These are phyloP conservation scores for Fraxinus platypoda DNA, from an alignment of 305 asterid genomes.

Conservation along the genomic window DNA sequence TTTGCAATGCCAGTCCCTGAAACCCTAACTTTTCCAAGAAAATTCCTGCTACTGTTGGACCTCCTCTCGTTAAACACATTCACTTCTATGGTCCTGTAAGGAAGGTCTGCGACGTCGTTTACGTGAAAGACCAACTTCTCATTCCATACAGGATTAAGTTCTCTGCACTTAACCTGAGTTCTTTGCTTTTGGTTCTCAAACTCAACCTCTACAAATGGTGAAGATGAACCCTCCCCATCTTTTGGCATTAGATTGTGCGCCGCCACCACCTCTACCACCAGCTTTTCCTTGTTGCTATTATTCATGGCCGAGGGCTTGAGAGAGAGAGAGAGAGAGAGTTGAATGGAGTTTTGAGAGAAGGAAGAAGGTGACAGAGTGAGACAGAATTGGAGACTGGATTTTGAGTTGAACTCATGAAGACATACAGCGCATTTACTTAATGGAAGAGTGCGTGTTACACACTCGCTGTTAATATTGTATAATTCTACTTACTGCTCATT, in stretches of 20 bases:
- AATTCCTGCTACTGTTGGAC: slow-evolving; percentile 67
- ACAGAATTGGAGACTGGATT: slow-evolving; percentile 32
- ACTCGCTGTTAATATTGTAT: slow-evolving; percentile 29
- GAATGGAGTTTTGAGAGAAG: neutral
- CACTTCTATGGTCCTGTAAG: slow-evolving; percentile 74
- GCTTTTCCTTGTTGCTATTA: slow-evolving; percentile 54
- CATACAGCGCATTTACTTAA: slow-evolving; percentile 20
- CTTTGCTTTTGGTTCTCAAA: slow-evolving; percentile 63
- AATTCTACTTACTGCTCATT: neutral
- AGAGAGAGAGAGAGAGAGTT: neutral
- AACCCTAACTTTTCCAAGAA: slow-evolving; percentile 70
- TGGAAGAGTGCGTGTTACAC: slow-evolving; percentile 26
- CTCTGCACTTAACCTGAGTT: slow-evolving; percentile 68
- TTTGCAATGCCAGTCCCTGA: slow-evolving; percentile 58
- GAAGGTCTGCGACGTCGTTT: slow-evolving; percentile 71
- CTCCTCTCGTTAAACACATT: slow-evolving; percentile 74
- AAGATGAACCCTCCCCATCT: slow-evolving; percentile 90
- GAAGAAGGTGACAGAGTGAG: slow-evolving; percentile 28
- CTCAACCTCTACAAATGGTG: slow-evolving; percentile 84
- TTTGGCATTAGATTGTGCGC: slow-evolving; percentile 93
- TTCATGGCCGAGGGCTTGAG: slow-evolving; percentile 32
- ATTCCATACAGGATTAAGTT: slow-evolving; percentile 82
- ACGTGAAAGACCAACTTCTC: slow-evolving; percentile 78
- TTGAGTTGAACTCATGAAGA: slow-evolving; percentile 16
- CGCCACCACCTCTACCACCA: slow-evolving; percentile 84